Evolutionary conservation across 2,329 filamentous ascomycete species (phyloP).

Genomic region (Raffaelea albimanens): DNA sequence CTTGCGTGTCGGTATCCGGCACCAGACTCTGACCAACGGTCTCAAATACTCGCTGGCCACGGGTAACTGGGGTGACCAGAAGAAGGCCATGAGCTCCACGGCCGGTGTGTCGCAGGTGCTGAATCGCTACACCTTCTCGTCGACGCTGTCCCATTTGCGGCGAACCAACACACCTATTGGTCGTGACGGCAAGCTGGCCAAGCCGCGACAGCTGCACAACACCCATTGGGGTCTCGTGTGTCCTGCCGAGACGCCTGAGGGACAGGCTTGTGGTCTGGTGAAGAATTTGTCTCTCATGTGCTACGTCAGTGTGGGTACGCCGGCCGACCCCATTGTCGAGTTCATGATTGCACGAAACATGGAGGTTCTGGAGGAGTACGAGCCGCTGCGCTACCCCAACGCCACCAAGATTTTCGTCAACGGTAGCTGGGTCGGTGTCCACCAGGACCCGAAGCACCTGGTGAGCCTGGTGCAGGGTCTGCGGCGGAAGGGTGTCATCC

Average conservation of each 20-base stretch:
- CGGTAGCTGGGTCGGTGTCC: constrained; percentile 94
- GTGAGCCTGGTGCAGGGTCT: constrained; percentile 70
- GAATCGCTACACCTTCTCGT: constrained; percentile 95
- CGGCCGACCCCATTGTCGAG: constrained; percentile 80
- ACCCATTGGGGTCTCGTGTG: constrained; percentile 98
- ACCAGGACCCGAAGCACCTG: constrained; percentile 78
- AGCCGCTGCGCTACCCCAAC: constrained; percentile 73
- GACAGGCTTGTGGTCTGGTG: constrained; percentile 94
- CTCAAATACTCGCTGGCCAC: constrained; percentile 95
- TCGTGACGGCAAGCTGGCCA: constrained; percentile 94
- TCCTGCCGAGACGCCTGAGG: constrained; percentile 94
- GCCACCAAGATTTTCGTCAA: constrained; percentile 98
- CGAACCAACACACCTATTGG: constrained; percentile 97
- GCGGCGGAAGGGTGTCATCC: constrained; percentile 72
- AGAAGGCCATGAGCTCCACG: constrained; percentile 90
- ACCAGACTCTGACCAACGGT: constrained; percentile 82
- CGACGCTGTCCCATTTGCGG: constrained; percentile 90
- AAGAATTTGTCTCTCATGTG: constrained; percentile 98
- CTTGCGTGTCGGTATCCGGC: constrained; percentile 81
- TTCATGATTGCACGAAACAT: constrained; percentile 96
- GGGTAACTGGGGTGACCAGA: constrained; percentile 98
- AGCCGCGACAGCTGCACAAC: constrained; percentile 95
- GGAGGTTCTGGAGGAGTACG: constrained; percentile 94
- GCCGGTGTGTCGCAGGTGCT: constrained; percentile 97
- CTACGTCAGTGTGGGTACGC: constrained; percentile 91